Conservation (phyloP, 75 land plant species). For the Azolla pinnata region DNA sequence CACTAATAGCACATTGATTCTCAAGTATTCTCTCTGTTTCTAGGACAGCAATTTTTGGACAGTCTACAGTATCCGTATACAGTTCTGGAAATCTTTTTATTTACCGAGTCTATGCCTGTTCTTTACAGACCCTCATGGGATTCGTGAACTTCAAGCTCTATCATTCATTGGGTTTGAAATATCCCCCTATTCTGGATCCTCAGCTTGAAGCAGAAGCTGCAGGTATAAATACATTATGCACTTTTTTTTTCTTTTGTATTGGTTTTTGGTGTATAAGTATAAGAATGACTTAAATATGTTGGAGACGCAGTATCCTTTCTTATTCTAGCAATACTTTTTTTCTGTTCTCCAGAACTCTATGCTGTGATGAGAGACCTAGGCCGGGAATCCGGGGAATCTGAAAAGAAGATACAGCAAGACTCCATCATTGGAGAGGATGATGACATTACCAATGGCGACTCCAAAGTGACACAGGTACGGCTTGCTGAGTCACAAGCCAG, state of each 20-base stretch:
- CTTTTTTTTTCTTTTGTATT: neutral
- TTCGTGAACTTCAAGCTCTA: constrained; percentile 82
- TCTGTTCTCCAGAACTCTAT: constrained; percentile 75
- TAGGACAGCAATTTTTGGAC: no score
- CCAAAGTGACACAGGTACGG: constrained; percentile 13
- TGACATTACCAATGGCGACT: neutral
- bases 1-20: neutral
- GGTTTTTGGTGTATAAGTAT: neutral
- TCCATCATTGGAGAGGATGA: no score
- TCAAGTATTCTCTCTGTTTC: neutral
- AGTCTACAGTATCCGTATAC: no score
- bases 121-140: constrained; percentile 65
- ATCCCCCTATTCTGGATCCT: constrained; percentile 88
- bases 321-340: no score
- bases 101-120: no score
- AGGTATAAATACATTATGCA: constrained; percentile 31
- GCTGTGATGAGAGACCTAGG: constrained; percentile 63
- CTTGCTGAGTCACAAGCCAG: constrained; percentile 42
- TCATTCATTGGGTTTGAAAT: constrained; percentile 59
- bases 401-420: constrained; percentile 7
- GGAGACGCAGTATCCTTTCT: no score
- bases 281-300: no score
- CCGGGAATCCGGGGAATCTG: constrained; percentile 16
- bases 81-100: no score
- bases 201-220: constrained; percentile 79